Evolutionary conservation across 1,284 basidiomycete species (phyloP).

Genomic region (Lentinus polychrous): DNA sequence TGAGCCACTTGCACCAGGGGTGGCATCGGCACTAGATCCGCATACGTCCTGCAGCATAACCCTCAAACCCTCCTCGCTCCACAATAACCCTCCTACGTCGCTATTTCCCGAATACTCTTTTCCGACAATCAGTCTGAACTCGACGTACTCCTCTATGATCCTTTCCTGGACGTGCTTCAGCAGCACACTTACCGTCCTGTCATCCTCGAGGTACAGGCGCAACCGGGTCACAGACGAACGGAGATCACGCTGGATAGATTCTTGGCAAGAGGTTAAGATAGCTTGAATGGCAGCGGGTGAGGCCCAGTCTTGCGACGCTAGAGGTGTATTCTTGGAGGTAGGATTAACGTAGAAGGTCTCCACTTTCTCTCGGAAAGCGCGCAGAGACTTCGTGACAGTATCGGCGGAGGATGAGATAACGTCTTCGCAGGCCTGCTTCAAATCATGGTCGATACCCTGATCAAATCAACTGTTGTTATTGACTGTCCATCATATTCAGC

Average conservation of each 20-base stretch:
- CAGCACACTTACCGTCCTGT: slow-evolving; percentile 70
- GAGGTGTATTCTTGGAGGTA: slow-evolving; percentile 15
- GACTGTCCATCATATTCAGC: slow-evolving; percentile 2
- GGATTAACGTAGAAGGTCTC: slow-evolving; percentile 22
- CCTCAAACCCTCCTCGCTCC: slow-evolving; percentile 31
- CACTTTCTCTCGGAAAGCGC: slow-evolving; percentile 52
- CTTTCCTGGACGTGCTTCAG: slow-evolving; percentile 70
- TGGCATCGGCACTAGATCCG: slow-evolving; percentile 11
- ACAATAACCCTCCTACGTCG: slow-evolving; percentile 25
- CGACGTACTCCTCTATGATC: slow-evolving; percentile 67
- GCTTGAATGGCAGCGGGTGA: slow-evolving; percentile 40
- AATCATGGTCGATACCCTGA: slow-evolving; percentile 78
- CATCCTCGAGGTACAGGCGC: slow-evolving; percentile 73
- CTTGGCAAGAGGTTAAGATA: slow-evolving; percentile 48
- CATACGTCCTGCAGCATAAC: slow-evolving; percentile 27
- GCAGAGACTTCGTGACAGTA: slow-evolving; percentile 45
- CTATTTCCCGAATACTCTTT: slow-evolving; percentile 30
- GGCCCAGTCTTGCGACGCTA: slow-evolving; percentile 31
- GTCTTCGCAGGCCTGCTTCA: slow-evolving; percentile 78
- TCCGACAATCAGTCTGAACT: slow-evolving; percentile 50
- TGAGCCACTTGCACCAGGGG: neutral
- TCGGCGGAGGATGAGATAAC: slow-evolving; percentile 64
- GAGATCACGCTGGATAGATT: slow-evolving; percentile 49
- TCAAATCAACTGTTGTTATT: slow-evolving; percentile 1
- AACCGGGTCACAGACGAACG: slow-evolving; percentile 47